Conservation (phyloP, 2,329 filamentous ascomycete genomes). For the Ascochyta rabiei region DNA sequence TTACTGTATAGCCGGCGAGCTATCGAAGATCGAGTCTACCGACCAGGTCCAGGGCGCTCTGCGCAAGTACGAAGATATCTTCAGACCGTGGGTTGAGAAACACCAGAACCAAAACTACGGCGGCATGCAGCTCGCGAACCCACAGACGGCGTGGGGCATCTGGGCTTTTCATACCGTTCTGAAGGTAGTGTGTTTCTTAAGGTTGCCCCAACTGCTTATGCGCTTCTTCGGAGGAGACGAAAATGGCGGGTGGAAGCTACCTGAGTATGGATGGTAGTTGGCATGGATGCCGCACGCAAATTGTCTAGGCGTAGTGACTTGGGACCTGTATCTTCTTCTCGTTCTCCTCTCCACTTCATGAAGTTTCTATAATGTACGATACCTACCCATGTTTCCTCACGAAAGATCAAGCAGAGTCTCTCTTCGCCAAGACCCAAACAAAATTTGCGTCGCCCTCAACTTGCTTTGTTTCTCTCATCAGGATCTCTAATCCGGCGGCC, state of each 20-base stretch:
- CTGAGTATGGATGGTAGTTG: constrained; percentile 21
- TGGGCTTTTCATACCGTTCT: constrained; percentile 25
- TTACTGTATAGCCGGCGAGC: constrained; percentile 49
- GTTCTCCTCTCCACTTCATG: neutral
- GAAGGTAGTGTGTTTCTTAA: constrained; percentile 11
- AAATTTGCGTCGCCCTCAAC: constrained; percentile 32
- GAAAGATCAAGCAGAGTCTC: neutral
- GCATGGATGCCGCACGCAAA: neutral
- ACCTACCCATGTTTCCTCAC: neutral
- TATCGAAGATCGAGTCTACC: constrained; percentile 29
- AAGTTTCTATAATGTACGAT: neutral
- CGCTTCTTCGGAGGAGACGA: constrained; percentile 4
- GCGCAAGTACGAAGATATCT: constrained; percentile 27
- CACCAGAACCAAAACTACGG: constrained; percentile 13
- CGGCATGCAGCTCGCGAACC: constrained; percentile 35
- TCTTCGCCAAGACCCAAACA: constrained; percentile 40
- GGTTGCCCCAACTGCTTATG: constrained; percentile 4
- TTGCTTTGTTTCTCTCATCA: constrained; percentile 32
- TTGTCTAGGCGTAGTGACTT: too few relatives aligned
- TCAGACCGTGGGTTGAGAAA: constrained; percentile 24
- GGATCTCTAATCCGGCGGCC: constrained; percentile 32
- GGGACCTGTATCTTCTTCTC: neutral
- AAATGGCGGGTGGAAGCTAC: constrained; percentile 18
- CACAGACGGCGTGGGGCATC: constrained; percentile 40
- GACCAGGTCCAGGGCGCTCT: constrained; percentile 29